Evolutionary conservation across 1,139 yeast species (phyloP), one percentile per base, ranked within the genome.

Genomic region (Tardiomyces digboiensis): DNA sequence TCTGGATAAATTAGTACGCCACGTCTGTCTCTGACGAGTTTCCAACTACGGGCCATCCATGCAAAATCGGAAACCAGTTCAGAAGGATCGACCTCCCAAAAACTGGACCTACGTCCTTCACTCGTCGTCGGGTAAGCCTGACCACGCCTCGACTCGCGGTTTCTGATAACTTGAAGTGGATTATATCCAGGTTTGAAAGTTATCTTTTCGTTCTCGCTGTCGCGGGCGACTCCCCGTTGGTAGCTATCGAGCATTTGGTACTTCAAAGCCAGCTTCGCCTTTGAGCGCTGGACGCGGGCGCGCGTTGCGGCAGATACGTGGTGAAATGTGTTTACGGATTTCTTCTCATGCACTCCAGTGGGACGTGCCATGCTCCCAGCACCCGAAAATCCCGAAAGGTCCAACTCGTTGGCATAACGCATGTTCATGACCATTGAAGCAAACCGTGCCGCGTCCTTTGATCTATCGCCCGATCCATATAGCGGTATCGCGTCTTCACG

Each of bases 101-200:
- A 61, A 68, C 54, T 18, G 57, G 59, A 43, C 55, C 51, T 43
- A 60, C 61, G 41, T 63, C 57, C 42, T 66, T 68, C 14, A 44
- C 75, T 68, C 10, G 80, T 75, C 1, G 84, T 80, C 33, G 74
- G 60, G 2, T 80, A 78, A 3, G 68, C 49, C 10, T 58, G 54
- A 40, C 54, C 56, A 19, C 22, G 37, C 19, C 37, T 19, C 19
- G 12, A 36, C 47, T 71, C 69, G 45, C 96, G 68, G 60, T 87
- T 83, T 48, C 97, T 66, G 33, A 87, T 76, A 18, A 80, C 74
- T 58, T 85, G 95, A 40, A 87, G 65, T 1, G 96, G 96, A 57
- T 87, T 87, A 63, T 82, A 87, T 2, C 76, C 23, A 3, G 74
- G 1, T n/a, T 26, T 26, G 5, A 26, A 16, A 5, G 33, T 5